Conservation (phyloP, 805 yeast genomes). For the Candida nemodendra region DNA sequence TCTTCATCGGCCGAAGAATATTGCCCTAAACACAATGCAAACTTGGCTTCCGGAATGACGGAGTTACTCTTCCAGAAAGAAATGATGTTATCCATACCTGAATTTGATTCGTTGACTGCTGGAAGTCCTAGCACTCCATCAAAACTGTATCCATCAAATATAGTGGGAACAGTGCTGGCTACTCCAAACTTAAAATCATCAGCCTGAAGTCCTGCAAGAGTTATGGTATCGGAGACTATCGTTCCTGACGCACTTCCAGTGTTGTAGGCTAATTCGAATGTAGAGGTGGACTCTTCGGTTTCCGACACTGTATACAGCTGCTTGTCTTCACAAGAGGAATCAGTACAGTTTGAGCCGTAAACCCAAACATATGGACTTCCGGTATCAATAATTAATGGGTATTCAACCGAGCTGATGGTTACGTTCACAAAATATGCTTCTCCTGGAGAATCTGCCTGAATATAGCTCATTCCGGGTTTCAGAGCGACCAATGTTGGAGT, state of each 20-base stretch:
- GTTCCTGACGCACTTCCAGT: conserved; percentile 54
- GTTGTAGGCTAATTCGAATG: conserved; percentile 51
- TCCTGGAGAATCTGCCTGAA: conserved; percentile 25
- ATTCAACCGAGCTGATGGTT: conserved; percentile 40
- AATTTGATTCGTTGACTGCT: conserved; percentile 37
- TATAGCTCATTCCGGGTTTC: conserved; percentile 25
- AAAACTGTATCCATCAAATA: conserved; percentile 50
- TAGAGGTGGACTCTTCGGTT: conserved; percentile 15
- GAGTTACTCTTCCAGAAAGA: conserved; percentile 36
- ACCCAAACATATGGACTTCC: conserved; percentile 68
- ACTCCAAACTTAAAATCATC: conserved; percentile 50
- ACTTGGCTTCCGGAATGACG: conserved; percentile 37
- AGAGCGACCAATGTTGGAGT: conserved; percentile 10
- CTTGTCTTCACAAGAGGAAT: conserved; percentile 39
- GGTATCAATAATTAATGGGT: conserved; percentile 58
- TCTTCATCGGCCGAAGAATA: conserved; percentile 17
- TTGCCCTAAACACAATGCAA: conserved; percentile 46
- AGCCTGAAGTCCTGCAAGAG: conserved; percentile 37
- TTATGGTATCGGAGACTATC: conserved; percentile 39
- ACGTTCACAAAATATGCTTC: conserved; percentile 41
- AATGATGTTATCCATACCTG: conserved; percentile 39
- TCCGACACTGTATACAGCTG: conserved; percentile 29
- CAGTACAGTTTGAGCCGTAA: conserved; percentile 50
- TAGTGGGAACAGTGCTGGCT: conserved; percentile 50
- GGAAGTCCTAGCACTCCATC: conserved; percentile 65